Evolutionary conservation across 768 basidiomycete genomes (phyloP).

Genomic region (Podaxis sp.): DNA sequence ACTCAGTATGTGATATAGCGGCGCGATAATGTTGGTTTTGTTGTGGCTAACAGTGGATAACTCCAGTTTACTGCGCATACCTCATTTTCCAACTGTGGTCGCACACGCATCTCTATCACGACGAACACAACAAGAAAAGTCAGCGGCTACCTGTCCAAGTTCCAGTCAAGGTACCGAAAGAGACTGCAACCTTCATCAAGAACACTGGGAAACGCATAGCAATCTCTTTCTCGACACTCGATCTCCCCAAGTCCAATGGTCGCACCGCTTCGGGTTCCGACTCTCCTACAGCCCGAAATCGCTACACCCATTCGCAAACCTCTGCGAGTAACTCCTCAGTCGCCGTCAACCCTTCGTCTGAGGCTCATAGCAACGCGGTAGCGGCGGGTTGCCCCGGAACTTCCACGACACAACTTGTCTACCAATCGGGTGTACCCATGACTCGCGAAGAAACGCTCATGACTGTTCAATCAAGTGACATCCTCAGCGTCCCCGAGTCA

Average conservation of each 20-base stretch:
- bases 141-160: constrained; percentile 30
- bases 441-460: not conserved
- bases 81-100: constrained; percentile 81
- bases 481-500: not conserved
- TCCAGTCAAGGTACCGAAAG: constrained; percentile 28
- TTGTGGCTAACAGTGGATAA: not conserved
- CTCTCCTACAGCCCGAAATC: not conserved
- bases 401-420: constrained; percentile 5
- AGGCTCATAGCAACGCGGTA: not conserved
- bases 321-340: not conserved
- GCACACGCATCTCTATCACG: constrained; percentile 68
- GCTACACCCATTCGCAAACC: not conserved
- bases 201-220: constrained; percentile 12
- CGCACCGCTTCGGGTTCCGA: not conserved
- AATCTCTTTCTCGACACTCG: constrained; percentile 5
- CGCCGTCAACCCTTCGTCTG: not conserved
- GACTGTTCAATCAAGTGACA: constrained; percentile 2
- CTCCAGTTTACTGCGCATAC: constrained; percentile 65
- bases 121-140: constrained; percentile 45
- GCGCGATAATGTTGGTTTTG: not conserved
- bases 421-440: not conserved
- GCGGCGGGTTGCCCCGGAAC: not conserved
- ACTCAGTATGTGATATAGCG: constrained; percentile 51
- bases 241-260: not conserved
- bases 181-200: constrained; percentile 23